These are phyloP conservation scores for Trypanosoma cruzi DNA, from an alignment of 208 protist genomes.

Conservation along the genomic window DNA sequence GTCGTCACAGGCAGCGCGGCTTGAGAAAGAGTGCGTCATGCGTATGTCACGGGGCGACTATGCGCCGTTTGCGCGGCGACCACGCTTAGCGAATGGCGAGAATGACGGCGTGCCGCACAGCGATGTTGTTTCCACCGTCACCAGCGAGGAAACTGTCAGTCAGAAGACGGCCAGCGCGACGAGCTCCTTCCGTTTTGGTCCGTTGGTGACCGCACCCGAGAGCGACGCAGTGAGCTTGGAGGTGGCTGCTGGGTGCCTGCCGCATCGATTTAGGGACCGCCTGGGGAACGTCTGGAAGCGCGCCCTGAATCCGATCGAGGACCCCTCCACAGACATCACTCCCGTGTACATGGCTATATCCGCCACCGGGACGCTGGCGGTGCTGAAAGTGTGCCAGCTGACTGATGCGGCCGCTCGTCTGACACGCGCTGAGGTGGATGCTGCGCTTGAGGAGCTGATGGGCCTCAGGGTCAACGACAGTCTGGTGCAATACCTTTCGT, in stretches of 20 bases:
- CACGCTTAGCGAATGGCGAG: background rate
- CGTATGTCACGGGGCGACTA: constrained; percentile 17
- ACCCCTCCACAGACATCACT: background rate
- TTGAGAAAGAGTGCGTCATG: constrained; percentile 19
- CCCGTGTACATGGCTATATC: constrained; percentile 24
- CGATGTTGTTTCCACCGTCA: background rate
- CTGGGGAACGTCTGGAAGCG: constrained; percentile 8
- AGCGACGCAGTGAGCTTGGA: too few relatives aligned
- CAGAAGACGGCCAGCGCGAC: too few relatives aligned
- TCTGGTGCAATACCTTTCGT: constrained; percentile 22
- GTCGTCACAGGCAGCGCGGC: constrained; percentile 20
- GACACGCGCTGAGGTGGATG: constrained; percentile 1
- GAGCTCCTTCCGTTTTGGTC: too few relatives aligned
- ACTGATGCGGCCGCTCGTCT: constrained; percentile 1
- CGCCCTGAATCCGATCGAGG: constrained; percentile 5
- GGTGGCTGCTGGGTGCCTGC: too few relatives aligned
- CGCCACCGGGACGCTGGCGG: constrained; percentile 18
- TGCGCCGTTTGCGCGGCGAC: constrained; percentile 14
- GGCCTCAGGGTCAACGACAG: constrained; percentile 20
- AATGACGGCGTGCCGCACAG: background rate
- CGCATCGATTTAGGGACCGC: too few relatives aligned
- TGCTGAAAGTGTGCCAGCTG: constrained; percentile 17
- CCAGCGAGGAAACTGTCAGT: too few relatives aligned
- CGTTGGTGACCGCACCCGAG: too few relatives aligned
- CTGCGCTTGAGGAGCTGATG: constrained; percentile 8